These are phyloP conservation scores for Penicillium sp. DNA, from an alignment of 2,329 filamentous ascomycete genomes.

Conservation along the genomic window DNA sequence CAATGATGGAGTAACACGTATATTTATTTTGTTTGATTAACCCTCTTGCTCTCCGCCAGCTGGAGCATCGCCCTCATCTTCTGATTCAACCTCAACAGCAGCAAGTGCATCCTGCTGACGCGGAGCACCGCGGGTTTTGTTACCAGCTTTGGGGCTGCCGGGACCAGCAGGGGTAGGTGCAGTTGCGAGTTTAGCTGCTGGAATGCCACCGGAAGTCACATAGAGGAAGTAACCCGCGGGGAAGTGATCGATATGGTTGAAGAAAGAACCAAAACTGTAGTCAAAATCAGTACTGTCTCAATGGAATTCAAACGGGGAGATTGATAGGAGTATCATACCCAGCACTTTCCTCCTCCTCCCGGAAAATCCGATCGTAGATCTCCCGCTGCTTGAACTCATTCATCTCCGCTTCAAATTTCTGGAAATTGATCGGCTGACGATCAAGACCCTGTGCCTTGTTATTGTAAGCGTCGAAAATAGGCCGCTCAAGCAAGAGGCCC, in stretches of 20 bases:
- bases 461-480: constrained; percentile 88
- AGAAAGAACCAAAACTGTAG: constrained; percentile 63
- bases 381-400: constrained; percentile 81
- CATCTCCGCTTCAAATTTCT: constrained; percentile 66
- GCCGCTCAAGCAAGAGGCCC: constrained; percentile 77
- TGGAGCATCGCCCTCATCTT: constrained; percentile 21
- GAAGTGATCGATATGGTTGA: constrained; percentile 70
- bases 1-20: neutral
- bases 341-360: constrained; percentile 77
- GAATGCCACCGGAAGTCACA: constrained; percentile 60
- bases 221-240: constrained; percentile 64
- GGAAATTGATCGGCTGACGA: constrained; percentile 66
- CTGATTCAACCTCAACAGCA: constrained; percentile 27
- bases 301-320: neutral
- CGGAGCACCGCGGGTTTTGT: constrained; percentile 16
- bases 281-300: constrained; percentile 1
- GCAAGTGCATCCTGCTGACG: constrained; percentile 25
- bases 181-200: constrained; percentile 44
- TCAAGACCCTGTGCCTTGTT: constrained; percentile 57
- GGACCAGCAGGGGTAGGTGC: constrained; percentile 7
- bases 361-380: constrained; percentile 87
- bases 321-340: constrained; percentile 53
- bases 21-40: neutral
- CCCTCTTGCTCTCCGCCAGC: constrained; percentile 19
- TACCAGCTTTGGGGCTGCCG: constrained; percentile 3